Base-by-base conservation (phyloP, 2,329 filamentous ascomycete species). In the Neonectria neomacrospora region DNA sequence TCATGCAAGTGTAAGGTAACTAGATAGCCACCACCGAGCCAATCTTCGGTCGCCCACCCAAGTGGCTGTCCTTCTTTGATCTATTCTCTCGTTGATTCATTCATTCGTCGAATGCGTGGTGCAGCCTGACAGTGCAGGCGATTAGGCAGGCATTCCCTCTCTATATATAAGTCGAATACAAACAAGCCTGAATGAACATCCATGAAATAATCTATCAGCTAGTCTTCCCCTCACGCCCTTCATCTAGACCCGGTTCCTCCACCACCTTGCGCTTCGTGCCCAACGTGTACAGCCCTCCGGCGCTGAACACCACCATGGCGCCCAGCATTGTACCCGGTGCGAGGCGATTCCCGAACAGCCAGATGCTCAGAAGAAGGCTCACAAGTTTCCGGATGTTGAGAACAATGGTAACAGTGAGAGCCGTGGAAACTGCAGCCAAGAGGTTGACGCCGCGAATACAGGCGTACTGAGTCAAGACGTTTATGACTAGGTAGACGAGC, bases 381-480 rank as follows among this genome's bases (percentile, higher is more conserved):
- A 97, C 91, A 20, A 99, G 83, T 79, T 99, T 99, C 71, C 96
- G 88, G 64, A 99, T 92, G 76, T 98, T 99, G 64, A 99, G 84
- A 51, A 98, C 94, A 71, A 99, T 97, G 1, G 95, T 97, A 23
- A 99, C 96, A 0, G 96, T 98, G 58, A 99, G 85, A 0, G 96
- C 96, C 3, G 94, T 95, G 3, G 93, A 93, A 58, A 90, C 91
- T 1, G 95, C 92, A 1, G 93, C 94, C 5, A 99, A 84, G n/a
- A 97, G 86, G 71, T 98, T 98, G 61, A 99, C 96, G 2, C 96
- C 96, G 3, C 94, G 91, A 67, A 99, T 98, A 78, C 96, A 99
- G 23, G 94, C 87, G 73, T 97, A 93, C 78, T 99, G 96, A 3
- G 96, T 98, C 52, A 96, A 76, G 0, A 96, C 93, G 73, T 96